Evolutionary conservation across 1,284 basidiomycete species (phyloP).

Genomic region (Macrocystidia cucumis): DNA sequence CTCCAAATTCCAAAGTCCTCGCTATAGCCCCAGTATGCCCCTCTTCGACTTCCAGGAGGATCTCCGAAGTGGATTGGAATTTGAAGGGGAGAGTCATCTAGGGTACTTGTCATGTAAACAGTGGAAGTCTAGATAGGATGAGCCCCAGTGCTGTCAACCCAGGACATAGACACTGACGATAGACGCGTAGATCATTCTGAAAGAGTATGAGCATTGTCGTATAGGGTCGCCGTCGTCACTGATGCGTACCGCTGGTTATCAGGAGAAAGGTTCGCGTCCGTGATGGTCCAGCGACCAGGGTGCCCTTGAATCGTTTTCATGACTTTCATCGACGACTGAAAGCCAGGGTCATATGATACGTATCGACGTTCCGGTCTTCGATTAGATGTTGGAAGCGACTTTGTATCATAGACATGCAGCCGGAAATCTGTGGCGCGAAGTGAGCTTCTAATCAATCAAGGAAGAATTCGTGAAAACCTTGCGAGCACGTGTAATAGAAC

Average conservation of each 20-base stretch:
- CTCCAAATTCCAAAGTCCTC: constrained; percentile 76
- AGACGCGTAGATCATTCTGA: constrained; percentile 87
- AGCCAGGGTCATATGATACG: constrained; percentile 29
- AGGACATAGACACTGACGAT: constrained; percentile 46
- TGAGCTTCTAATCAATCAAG: too few relatives aligned
- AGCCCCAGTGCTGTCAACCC: background rate
- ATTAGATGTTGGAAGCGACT: constrained; percentile 31
- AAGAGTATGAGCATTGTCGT: background rate
- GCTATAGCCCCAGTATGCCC: constrained; percentile 27
- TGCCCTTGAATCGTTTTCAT: constrained; percentile 76
- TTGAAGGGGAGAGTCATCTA: constrained; percentile 65
- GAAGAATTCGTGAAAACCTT: constrained; percentile 39
- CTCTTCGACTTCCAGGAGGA: constrained; percentile 18
- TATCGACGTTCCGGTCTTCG: constrained; percentile 11
- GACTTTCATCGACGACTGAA: constrained; percentile 65
- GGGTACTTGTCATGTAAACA: constrained; percentile 82
- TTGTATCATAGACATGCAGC: constrained; percentile 84
- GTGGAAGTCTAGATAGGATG: constrained; percentile 39
- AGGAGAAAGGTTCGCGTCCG: constrained; percentile 89
- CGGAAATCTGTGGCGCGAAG: constrained; percentile 59
- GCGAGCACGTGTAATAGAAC: constrained; percentile 77
- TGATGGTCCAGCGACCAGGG: constrained; percentile 84
- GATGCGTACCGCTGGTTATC: constrained; percentile 75
- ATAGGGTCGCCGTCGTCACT: background rate
- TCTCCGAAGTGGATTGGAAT: constrained; percentile 70